Conservation (phyloP, 306 rosid species). For the Alnus rubra region DNA sequence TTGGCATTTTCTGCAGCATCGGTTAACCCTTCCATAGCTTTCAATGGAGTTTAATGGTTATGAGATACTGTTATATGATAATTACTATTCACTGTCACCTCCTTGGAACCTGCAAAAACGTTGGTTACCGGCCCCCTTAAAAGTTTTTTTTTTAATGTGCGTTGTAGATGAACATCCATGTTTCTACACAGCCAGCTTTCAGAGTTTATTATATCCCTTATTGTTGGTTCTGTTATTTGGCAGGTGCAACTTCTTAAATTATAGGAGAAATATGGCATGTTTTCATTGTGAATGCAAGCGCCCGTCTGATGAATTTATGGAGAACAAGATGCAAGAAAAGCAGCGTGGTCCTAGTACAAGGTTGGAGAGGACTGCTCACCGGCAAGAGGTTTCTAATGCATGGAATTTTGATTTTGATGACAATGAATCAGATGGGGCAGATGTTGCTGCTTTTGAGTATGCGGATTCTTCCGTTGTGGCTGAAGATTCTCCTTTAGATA, state of each 20-base stretch:
- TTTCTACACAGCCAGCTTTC: slow-evolving; percentile 11
- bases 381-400: slow-evolving; percentile 75
- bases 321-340: slow-evolving; percentile 60
- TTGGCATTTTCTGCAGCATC: slow-evolving; percentile 1
- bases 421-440: slow-evolving; percentile 95
- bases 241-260: slow-evolving; percentile 98
- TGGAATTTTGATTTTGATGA: slow-evolving; percentile 99
- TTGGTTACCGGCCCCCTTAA: background rate
- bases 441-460: slow-evolving; percentile 94
- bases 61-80: background rate
- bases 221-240: slow-evolving; percentile 32
- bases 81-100: background rate
- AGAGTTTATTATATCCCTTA: slow-evolving; percentile 19
- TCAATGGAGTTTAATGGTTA: background rate
- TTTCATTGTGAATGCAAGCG: slow-evolving; percentile 98
- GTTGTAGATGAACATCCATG: background rate
- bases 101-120: background rate
- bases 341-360: slow-evolving; percentile 46
- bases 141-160: background rate
- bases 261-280: slow-evolving; percentile 86
- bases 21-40: background rate
- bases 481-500: slow-evolving; percentile 46
- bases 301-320: slow-evolving; percentile 78
- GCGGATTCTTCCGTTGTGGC: slow-evolving; percentile 69
- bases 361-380: slow-evolving; percentile 47